Conservation (phyloP, 1,139 yeast species). For the Yamadazyma triangularis region DNA sequence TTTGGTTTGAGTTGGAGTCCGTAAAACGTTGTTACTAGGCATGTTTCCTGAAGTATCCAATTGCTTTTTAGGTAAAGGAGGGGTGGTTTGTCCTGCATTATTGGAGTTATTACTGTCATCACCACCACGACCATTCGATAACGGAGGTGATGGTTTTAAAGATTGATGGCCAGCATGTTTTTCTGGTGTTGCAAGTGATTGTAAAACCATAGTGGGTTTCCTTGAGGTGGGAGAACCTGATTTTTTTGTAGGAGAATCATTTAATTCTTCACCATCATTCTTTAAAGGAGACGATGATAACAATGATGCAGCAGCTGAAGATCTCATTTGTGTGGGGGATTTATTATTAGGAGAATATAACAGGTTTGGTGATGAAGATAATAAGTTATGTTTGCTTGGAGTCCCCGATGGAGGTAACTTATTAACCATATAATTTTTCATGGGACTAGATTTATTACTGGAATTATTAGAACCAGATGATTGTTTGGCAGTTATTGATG, state of each 20-base stretch:
- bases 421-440: slow-evolving; percentile 25
- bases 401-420: slow-evolving; percentile 9
- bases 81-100: slow-evolving; percentile 24
- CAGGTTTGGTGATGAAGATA: slow-evolving; percentile 27
- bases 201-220: slow-evolving; percentile 37
- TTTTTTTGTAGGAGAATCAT: slow-evolving; percentile 29
- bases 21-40: slow-evolving; percentile 20
- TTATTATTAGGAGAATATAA: slow-evolving; percentile 39
- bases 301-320: slow-evolving; percentile 32
- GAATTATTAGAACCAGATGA: slow-evolving; percentile 18
- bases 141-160: slow-evolving; percentile 37
- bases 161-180: slow-evolving; percentile 14
- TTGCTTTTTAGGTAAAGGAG: slow-evolving; percentile 27
- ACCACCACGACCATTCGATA: slow-evolving; percentile 15
- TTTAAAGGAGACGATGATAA: slow-evolving; percentile 24
- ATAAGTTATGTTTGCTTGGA: slow-evolving; percentile 14
- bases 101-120: slow-evolving; percentile 4
- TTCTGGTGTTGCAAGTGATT: slow-evolving; percentile 29
- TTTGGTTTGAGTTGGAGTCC: slow-evolving; percentile 35
- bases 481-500: slow-evolving; percentile 45
- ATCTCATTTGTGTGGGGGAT: slow-evolving; percentile 40
- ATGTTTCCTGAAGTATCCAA: slow-evolving; percentile 6
- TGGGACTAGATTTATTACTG: slow-evolving; percentile 23
- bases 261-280: neutral
- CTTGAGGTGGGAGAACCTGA: slow-evolving; percentile 22